phyloP scores from a whole-genome alignment of 371 early-diverging fungal genomes.

The Mortierella sp. region DNA sequence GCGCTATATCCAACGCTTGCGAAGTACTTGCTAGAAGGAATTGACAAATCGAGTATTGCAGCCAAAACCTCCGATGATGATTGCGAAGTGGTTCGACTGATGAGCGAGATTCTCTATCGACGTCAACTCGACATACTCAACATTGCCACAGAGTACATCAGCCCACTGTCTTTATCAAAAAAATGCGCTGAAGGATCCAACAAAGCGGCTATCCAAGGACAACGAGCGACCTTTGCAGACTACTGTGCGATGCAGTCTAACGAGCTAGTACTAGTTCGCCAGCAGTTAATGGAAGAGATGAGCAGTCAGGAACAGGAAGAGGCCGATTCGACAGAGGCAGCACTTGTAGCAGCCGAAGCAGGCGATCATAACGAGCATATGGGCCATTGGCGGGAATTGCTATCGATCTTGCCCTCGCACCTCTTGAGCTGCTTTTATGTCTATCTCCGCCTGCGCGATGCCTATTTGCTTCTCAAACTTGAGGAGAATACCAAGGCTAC shows the following conservation, averaged over 20 bases:
- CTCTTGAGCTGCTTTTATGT: slow-evolving; percentile 36
- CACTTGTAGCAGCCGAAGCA: too few species aligned
- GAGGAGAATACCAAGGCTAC: not conserved
- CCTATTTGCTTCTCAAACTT: slow-evolving; percentile 26
- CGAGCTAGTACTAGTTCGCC: slow-evolving; percentile 28
- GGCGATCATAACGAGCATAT: not conserved
- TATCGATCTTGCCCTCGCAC: slow-evolving; percentile 25
- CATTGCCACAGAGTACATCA: not conserved
- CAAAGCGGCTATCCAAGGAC: not conserved
- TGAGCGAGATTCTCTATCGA: slow-evolving; percentile 30
- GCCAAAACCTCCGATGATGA: slow-evolving; percentile 39
- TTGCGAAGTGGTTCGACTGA: slow-evolving; percentile 39
- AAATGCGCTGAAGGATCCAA: not conserved
- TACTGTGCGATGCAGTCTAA: slow-evolving; percentile 53
- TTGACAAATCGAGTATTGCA: slow-evolving; percentile 12
- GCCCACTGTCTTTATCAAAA: not conserved
- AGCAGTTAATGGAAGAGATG: slow-evolving; percentile 18
- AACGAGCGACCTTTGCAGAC: slow-evolving; percentile 26
- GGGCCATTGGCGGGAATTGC: slow-evolving; percentile 15
- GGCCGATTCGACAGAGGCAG: not conserved
- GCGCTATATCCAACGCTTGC: slow-evolving; percentile 24
- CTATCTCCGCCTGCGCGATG: slow-evolving; percentile 42
- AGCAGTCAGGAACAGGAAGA: not conserved
- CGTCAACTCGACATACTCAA: slow-evolving; percentile 10
- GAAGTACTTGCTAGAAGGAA: slow-evolving; percentile 14